A percentile compares a stretch with the other conserved stretches of the same genome.
phyloP scores from a whole-genome alignment of 768 basidiomycete genomes.

The Pholiota microspora region DNA sequence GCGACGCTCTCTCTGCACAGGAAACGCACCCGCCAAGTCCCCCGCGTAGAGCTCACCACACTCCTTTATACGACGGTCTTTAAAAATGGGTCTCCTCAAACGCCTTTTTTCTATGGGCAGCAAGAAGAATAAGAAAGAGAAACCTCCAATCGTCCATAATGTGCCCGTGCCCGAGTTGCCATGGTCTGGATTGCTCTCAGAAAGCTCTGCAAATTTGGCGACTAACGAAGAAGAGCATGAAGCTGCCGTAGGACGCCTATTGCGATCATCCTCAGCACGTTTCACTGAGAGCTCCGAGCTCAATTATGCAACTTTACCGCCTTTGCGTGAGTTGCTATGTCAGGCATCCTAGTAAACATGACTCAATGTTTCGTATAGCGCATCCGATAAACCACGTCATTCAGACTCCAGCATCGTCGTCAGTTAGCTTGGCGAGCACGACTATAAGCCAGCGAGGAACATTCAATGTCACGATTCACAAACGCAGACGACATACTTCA shows the following conservation, averaged over 20 bases:
- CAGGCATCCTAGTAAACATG: constrained; percentile 9
- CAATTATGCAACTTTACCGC: constrained; percentile 58
- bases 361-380: constrained; percentile 32
- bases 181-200: constrained; percentile 20
- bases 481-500: constrained; percentile 47
- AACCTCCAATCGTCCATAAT: constrained; percentile 26
- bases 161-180: constrained; percentile 23
- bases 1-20: background rate
- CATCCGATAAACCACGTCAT: constrained; percentile 66
- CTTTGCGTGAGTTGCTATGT: constrained; percentile 56
- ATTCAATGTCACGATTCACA: constrained; percentile 72
- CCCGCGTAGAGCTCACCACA: constrained; percentile 23
- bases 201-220: background rate
- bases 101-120: constrained; percentile 67
- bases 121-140: constrained; percentile 55
- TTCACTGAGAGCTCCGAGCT: constrained; percentile 55
- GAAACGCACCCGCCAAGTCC: constrained; percentile 5
- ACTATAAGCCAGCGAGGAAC: constrained; percentile 52
- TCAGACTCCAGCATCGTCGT: constrained; percentile 47
- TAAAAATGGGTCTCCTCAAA: constrained; percentile 66
- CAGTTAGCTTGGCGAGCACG: constrained; percentile 51
- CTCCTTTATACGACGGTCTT: constrained; percentile 23
- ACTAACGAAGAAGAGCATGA: constrained; percentile 52
- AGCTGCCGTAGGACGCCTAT: constrained; percentile 46
- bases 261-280: constrained; percentile 73